Conservation (phyloP, 1,284 basidiomycete genomes). For the Apiotrichum mycotoxinovorans region DNA sequence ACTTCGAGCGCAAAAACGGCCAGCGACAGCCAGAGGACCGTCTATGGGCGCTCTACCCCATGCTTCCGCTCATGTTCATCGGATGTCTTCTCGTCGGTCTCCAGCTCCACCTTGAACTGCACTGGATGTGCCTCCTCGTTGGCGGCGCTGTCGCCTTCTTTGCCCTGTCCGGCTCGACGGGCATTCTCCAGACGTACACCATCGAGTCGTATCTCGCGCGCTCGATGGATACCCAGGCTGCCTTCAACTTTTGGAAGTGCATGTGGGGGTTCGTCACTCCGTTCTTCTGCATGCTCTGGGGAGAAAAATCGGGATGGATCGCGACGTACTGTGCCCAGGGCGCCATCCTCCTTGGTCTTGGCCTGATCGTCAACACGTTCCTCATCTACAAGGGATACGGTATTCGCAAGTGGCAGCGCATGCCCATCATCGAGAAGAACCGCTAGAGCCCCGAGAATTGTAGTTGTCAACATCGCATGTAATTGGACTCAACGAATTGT, state of each 20-base stretch:
- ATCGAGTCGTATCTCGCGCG: conserved; percentile 41
- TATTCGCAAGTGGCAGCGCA: conserved; percentile 26
- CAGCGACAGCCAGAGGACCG: conserved; percentile 46
- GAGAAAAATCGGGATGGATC: conserved; percentile 26
- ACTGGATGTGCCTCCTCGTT: conserved; percentile 44
- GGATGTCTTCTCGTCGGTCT: conserved; percentile 40
- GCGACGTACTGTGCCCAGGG: conserved; percentile 37
- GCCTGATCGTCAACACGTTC: conserved; percentile 17
- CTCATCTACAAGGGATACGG: conserved; percentile 35
- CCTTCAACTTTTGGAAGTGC: conserved; percentile 49
- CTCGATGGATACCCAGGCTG: conserved; percentile 43
- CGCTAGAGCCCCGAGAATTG: no score
- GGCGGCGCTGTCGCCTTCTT: conserved; percentile 43
- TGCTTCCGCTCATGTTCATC: conserved; percentile 32
- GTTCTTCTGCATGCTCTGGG: conserved; percentile 45
- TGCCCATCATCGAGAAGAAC: conserved; percentile 36
- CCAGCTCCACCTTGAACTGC: conserved; percentile 29
- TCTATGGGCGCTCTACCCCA: conserved; percentile 33
- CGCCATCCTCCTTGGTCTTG: conserved; percentile 27
- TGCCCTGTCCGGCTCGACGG: conserved; percentile 32
- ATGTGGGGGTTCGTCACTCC: conserved; percentile 46
- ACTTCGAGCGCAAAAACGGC: conserved; percentile 28
- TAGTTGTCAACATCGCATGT: no score
- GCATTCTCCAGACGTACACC: conserved; percentile 37
- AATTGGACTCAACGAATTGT: no score